Evolutionary conservation across 768 basidiomycete species (phyloP).

Genomic region (Steccherinum ochraceum): DNA sequence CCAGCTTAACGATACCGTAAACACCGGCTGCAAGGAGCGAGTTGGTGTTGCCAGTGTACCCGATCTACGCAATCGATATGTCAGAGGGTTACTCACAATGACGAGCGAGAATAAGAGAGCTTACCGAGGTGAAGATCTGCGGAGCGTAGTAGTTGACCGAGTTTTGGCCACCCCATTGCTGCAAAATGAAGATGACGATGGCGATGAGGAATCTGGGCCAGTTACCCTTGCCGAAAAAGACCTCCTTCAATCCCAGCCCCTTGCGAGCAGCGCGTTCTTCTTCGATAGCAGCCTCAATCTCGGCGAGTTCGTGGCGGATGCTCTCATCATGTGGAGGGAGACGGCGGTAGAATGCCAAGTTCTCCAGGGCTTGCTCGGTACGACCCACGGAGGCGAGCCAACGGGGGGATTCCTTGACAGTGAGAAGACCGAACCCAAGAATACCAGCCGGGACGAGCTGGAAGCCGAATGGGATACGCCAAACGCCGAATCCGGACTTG

Average conservation of each 20-base stretch:
- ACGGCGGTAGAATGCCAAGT: slow-evolving; percentile 60
- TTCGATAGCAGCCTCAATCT: slow-evolving; percentile 73
- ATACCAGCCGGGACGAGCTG: slow-evolving; percentile 73
- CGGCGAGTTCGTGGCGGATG: slow-evolving; percentile 59
- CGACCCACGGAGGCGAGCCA: slow-evolving; percentile 66
- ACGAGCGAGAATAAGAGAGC: too few relatives aligned
- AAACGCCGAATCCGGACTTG: slow-evolving; percentile 39
- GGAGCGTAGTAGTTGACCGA: slow-evolving; percentile 73
- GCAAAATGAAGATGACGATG: slow-evolving; percentile 69
- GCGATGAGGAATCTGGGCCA: slow-evolving; percentile 79
- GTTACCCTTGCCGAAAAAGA: slow-evolving; percentile 79
- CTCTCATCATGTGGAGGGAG: slow-evolving; percentile 33
- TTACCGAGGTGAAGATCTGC: slow-evolving; percentile 62
- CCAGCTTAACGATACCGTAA: slow-evolving; percentile 62
- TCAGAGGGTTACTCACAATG: background rate
- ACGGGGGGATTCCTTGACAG: slow-evolving; percentile 73
- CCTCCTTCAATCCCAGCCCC: slow-evolving; percentile 61
- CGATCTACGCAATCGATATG: slow-evolving; percentile 40
- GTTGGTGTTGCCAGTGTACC: slow-evolving; percentile 51
- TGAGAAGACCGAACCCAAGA: slow-evolving; percentile 59
- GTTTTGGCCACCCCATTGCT: slow-evolving; percentile 85
- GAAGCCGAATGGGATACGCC: slow-evolving; percentile 73
- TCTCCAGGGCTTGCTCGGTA: slow-evolving; percentile 43
- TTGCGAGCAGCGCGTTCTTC: slow-evolving; percentile 64
- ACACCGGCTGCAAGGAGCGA: slow-evolving; percentile 69